Evolutionary conservation across 139 green algal genomes (phyloP).

Genomic region (Desmodesmus armatus): DNA sequence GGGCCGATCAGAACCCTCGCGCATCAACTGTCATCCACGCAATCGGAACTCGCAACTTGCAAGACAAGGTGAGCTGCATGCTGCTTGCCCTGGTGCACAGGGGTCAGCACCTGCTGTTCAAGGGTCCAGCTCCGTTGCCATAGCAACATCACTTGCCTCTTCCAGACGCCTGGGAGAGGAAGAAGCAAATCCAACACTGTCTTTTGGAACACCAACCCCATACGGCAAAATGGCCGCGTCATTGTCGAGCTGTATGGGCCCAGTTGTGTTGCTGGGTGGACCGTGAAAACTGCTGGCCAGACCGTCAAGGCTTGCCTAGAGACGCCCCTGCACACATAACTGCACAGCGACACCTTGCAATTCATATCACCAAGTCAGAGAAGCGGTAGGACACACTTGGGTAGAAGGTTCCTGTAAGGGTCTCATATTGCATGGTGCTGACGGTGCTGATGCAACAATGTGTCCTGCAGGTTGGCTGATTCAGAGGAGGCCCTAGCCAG

Average conservation of each 20-base stretch:
- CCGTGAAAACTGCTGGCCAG: no score
- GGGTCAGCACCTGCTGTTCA: not conserved
- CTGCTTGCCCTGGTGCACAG: not conserved
- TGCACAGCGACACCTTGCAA: not conserved
- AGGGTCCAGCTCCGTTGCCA: not conserved
- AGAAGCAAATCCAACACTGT: no score
- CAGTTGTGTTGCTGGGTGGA: no score
- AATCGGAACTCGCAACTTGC: constrained; percentile 23
- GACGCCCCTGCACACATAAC: not conserved
- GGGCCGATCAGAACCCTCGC: constrained; percentile 42
- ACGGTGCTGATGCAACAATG: not conserved
- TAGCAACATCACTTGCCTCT: no score
- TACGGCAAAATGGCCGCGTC: no score
- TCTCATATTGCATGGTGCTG: not conserved
- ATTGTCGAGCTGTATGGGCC: no score
- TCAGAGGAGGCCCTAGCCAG: constrained; percentile 27
- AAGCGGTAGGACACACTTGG: not conserved
- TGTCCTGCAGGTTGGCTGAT: constrained; percentile 21
- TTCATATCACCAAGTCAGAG: not conserved
- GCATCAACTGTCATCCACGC: constrained; percentile 1
- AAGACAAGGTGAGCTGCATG: constrained; percentile 12
- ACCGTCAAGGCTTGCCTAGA: not conserved
- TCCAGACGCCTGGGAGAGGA: no score
- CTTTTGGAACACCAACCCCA: no score
- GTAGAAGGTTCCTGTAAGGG: not conserved